phyloP scores from a whole-genome alignment of 2,329 filamentous ascomycete species.

The Aspergillus flavus region DNA sequence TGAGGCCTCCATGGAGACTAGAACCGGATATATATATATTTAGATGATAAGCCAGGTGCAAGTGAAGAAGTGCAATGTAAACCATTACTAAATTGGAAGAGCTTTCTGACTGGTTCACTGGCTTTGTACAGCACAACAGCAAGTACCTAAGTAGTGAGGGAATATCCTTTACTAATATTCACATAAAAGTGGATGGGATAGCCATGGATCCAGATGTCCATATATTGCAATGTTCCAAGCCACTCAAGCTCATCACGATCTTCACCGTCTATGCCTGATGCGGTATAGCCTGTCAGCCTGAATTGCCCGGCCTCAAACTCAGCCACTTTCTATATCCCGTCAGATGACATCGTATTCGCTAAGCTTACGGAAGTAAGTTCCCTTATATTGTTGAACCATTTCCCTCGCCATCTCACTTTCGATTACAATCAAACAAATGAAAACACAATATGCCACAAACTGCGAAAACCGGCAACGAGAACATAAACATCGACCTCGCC shows the following conservation, averaged over 20 bases:
- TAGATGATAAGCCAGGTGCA: no score
- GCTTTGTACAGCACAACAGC: no score
- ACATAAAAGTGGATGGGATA: background rate
- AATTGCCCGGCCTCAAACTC: background rate
- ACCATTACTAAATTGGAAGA: no score
- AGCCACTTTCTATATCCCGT: background rate
- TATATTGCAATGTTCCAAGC: background rate
- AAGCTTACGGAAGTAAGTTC: background rate
- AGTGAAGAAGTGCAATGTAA: no score
- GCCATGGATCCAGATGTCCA: background rate
- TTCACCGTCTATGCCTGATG: background rate
- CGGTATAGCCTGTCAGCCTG: background rate
- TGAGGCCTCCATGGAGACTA: no score
- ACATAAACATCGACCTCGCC: conserved; percentile 16
- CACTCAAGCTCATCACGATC: background rate
- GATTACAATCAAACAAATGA: background rate
- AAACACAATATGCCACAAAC: background rate
- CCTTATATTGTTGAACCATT: background rate
- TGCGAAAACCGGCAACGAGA: background rate
- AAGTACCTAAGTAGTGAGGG: background rate
- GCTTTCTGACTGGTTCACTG: no score
- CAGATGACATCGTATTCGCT: background rate
- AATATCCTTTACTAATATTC: background rate
- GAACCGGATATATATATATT: no score
- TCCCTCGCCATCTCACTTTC: background rate